Base-by-base conservation (phyloP, 345 rosid genomes). In the Citrus sp. region DNA sequence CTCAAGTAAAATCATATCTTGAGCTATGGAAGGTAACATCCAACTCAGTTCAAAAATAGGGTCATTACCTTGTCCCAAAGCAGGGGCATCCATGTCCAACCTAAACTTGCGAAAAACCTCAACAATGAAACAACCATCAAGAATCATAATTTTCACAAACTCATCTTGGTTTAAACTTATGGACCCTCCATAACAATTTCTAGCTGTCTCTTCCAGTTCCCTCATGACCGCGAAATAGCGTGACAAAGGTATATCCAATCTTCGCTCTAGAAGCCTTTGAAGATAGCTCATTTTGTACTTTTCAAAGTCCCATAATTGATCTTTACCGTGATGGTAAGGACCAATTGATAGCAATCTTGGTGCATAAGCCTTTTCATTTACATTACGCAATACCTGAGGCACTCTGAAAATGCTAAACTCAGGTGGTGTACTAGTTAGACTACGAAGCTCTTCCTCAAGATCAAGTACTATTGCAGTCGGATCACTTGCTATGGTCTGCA, bases 91-190 rank as follows among this genome's bases (percentile, higher is more conserved):
- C 46, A 21, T 42, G 0, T 4, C 6, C 46, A 9, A 40, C 5
- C 16, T 1, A 19, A 73, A 61, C 74, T 34, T 51, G 21, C 13
- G 72, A 24, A 69, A 21, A 30, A 71, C 25, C 74, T 80, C 80
- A 25, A 72, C 42, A 21, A 83, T 72, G 27, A 77, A 78, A 67
- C 73, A 81, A 2, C 76, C 82, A 65, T 84, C 87, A 66, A 87
- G 80, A 5, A 84, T 74, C 85, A 83, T 21, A 84, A 85, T 79
- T 68, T 81, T 64, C 22, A 80, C 64, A 35, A 85, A 81, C 5
- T 76, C 66, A 19, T 83, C 77, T 3, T 19, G 0, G 19, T 16
- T 4, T 1, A 80, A 28, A 62, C 27, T 12, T 9, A 80, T 4
- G 1, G 34, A 25, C 12, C 72, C 79, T 13, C 46, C 79, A 34